These are phyloP conservation scores for Lachnellula arida DNA, from an alignment of 2,329 filamentous ascomycete species.

Conservation along the genomic window DNA sequence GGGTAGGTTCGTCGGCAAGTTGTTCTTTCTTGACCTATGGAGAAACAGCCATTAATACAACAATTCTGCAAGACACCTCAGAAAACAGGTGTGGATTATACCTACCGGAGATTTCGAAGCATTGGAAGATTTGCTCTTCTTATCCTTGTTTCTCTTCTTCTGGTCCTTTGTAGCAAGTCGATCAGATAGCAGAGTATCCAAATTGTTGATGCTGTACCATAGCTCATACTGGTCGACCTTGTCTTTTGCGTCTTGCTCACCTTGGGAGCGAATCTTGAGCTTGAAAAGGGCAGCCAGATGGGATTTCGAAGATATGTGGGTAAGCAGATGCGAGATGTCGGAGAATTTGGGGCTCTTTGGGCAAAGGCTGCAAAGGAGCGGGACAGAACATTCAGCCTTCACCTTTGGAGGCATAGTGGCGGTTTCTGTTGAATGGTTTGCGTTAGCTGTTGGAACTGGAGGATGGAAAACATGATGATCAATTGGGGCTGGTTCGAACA, in stretches of 20 bases:
- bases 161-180: slow-evolving; percentile 72
- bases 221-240: slow-evolving; percentile 64
- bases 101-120: slow-evolving; percentile 12
- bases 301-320: slow-evolving; percentile 88
- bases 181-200: slow-evolving; percentile 71
- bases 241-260: slow-evolving; percentile 59
- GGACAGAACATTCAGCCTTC: slow-evolving; percentile 40
- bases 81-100: not conserved
- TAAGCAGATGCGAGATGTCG: slow-evolving; percentile 86
- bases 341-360: slow-evolving; percentile 76
- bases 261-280: slow-evolving; percentile 65
- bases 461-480: not conserved
- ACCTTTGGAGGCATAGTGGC: slow-evolving; percentile 21
- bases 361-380: slow-evolving; percentile 79
- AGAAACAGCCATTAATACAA: not conserved
- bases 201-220: slow-evolving; percentile 71
- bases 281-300: slow-evolving; percentile 83
- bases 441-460: slow-evolving; percentile 1
- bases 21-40: slow-evolving; percentile 15
- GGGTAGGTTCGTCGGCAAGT: slow-evolving; percentile 3
- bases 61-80: not conserved
- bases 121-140: slow-evolving; percentile 12
- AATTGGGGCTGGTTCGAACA: not conserved
- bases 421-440: slow-evolving; percentile 1
- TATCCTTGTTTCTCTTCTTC: slow-evolving; percentile 46